Percentiles rank a stretch among this genome's conserved stretches.
Evolutionary conservation across 768 basidiomycete genomes (phyloP).

Genomic region (Boletus subparvulus): DNA sequence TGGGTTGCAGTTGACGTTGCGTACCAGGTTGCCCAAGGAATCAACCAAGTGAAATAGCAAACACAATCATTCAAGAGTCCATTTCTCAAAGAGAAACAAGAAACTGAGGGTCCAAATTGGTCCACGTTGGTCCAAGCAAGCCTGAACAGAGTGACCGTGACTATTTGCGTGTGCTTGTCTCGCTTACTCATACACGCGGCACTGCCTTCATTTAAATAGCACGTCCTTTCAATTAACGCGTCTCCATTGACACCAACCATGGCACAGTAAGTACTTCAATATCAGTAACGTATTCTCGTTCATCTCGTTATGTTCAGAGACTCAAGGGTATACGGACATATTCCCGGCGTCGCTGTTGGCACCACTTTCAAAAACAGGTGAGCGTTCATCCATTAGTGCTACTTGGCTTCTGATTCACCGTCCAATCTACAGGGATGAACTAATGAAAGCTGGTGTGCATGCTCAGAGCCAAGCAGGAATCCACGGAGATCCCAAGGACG

Average conservation of each 20-base stretch:
- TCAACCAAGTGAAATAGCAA: not conserved
- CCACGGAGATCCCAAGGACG: constrained; percentile 29
- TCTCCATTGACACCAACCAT: constrained; percentile 7
- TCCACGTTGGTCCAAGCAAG: too few species aligned
- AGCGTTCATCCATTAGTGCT: not conserved
- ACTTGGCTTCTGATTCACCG: not conserved
- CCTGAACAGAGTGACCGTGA: not conserved
- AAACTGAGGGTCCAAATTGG: too few species aligned
- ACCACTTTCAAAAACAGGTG: constrained; percentile 24
- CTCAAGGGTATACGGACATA: constrained; percentile 28
- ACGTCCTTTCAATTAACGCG: constrained; percentile 4
- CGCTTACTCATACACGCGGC: constrained; percentile 5
- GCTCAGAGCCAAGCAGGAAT: constrained; percentile 38
- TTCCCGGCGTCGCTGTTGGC: constrained; percentile 24
- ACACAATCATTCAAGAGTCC: not conserved
- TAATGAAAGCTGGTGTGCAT: constrained; percentile 35
- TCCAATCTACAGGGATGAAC: constrained; percentile 14
- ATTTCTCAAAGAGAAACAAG: not conserved
- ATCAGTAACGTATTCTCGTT: not conserved
- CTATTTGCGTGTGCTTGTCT: constrained; percentile 15
- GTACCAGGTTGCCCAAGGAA: not conserved
- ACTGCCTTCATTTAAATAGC: constrained; percentile 7
- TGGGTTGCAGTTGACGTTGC: too few species aligned
- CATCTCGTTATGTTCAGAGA: constrained; percentile 4
- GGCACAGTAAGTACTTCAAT: constrained; percentile 13